Evolutionary conservation across 768 basidiomycete species (phyloP).

Genomic region (Mycena leptocephala): DNA sequence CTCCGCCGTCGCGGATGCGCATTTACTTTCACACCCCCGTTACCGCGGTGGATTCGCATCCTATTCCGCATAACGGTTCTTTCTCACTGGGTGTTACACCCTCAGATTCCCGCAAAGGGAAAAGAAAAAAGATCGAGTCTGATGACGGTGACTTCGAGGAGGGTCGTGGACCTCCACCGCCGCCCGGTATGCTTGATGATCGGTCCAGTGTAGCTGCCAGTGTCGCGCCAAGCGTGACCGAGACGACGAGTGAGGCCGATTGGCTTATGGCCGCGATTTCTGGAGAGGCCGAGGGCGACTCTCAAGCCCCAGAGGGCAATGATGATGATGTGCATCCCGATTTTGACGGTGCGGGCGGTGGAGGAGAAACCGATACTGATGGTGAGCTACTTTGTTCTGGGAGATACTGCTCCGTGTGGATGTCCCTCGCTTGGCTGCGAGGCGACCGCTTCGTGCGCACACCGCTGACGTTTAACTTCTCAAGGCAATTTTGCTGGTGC

Average conservation of each 20-base stretch:
- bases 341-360: constrained; percentile 50
- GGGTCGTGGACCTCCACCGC: constrained; percentile 77
- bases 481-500: constrained; percentile 62
- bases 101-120: constrained; percentile 83
- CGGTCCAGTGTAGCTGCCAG: constrained; percentile 70
- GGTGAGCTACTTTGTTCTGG: constrained; percentile 67
- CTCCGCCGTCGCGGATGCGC: constrained; percentile 86
- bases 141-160: constrained; percentile 89
- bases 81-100: constrained; percentile 62
- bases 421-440: constrained; percentile 56
- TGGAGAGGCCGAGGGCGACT: constrained; percentile 73
- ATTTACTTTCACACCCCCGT: constrained; percentile 95
- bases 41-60: constrained; percentile 84
- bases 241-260: constrained; percentile 86
- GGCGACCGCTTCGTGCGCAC: constrained; percentile 69
- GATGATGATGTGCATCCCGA: constrained; percentile 59
- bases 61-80: constrained; percentile 75
- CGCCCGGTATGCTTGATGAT: constrained; percentile 74
- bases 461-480: constrained; percentile 73
- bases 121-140: constrained; percentile 92
- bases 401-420: constrained; percentile 63
- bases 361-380: constrained; percentile 54
- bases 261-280: constrained; percentile 94
- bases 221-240: constrained; percentile 78
- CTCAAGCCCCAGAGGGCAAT: constrained; percentile 53